These are phyloP conservation scores for Candida fluviatilis DNA, from an alignment of 805 yeast genomes.

Conservation along the genomic window DNA sequence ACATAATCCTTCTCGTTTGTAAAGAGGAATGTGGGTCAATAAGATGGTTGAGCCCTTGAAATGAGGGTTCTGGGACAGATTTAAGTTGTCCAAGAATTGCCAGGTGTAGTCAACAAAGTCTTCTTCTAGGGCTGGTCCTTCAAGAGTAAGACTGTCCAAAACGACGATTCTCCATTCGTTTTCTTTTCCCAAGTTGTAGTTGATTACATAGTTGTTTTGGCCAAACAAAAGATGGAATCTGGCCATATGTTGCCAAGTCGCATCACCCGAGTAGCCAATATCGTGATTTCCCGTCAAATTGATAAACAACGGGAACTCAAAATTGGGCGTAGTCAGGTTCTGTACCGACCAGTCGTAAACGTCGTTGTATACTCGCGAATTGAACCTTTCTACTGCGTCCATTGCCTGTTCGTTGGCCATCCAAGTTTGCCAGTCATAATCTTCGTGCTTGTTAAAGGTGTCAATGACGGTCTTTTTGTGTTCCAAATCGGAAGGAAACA, in stretches of 20 bases:
- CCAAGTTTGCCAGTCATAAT: constrained; percentile 52
- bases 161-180: constrained; percentile 90
- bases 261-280: constrained; percentile 92
- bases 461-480: constrained; percentile 49
- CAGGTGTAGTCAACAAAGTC: constrained; percentile 64
- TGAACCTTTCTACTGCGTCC: constrained; percentile 32
- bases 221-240: constrained; percentile 77
- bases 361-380: constrained; percentile 44
- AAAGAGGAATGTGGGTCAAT: constrained; percentile 86
- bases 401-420: constrained; percentile 36
- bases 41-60: constrained; percentile 79
- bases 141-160: constrained; percentile 74
- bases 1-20: constrained; percentile 78
- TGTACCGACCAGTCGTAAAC: constrained; percentile 62
- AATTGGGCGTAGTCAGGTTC: constrained; percentile 25
- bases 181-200: constrained; percentile 56
- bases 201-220: constrained; percentile 76
- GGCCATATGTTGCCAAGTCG: constrained; percentile 85
- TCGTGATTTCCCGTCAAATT: constrained; percentile 95
- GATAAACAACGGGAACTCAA: constrained; percentile 61
- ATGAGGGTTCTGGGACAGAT: constrained; percentile 38
- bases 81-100: constrained; percentile 64
- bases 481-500: constrained; percentile 55
- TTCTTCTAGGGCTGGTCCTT: constrained; percentile 84
- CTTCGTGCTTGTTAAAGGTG: constrained; percentile 44